Percentiles rank a stretch among this genome's conserved stretches.
Evolutionary conservation across 257 asterid species (phyloP).

Genomic region (Jaltomata sinuosa): DNA sequence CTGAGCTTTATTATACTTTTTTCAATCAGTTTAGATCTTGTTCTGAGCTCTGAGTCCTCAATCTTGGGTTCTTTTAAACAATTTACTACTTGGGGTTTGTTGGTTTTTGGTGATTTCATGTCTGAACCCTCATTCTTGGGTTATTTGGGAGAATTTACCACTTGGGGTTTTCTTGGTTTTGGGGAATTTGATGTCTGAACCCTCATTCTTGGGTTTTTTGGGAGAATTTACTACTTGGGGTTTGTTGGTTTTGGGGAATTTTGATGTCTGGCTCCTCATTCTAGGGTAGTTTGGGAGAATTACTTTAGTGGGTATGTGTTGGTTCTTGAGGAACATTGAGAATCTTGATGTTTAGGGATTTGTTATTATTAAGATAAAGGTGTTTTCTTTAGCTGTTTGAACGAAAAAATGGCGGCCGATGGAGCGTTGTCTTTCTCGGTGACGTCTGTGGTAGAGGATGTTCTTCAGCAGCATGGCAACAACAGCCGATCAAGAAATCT

Average conservation of each 20-base stretch:
- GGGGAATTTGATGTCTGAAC: neutral
- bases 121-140: neutral
- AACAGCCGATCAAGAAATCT: conserved; percentile 47
- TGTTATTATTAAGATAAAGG: neutral
- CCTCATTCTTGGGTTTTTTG: neutral
- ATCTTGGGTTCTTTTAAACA: neutral
- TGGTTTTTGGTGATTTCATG: neutral
- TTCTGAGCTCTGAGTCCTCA: neutral
- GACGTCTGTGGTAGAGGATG: conserved; percentile 90
- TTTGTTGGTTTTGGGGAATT: neutral
- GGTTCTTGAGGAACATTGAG: conserved; percentile 4
- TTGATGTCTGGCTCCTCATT: neutral
- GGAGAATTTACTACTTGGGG: neutral
- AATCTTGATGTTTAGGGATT: conserved; percentile 11
- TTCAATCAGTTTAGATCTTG: neutral
- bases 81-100: neutral
- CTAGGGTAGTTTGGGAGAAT: neutral
- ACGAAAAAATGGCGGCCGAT: conserved; percentile 39
- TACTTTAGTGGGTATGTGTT: neutral
- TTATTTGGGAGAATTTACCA: neutral
- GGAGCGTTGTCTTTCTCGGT: conserved; percentile 61
- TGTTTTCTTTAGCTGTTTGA: neutral
- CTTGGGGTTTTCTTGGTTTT: neutral
- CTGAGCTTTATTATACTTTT: neutral
- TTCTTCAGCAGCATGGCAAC: conserved; percentile 78